phyloP scores from a whole-genome alignment of 2,329 filamentous ascomycete species.

The Sarocladium strictum region DNA sequence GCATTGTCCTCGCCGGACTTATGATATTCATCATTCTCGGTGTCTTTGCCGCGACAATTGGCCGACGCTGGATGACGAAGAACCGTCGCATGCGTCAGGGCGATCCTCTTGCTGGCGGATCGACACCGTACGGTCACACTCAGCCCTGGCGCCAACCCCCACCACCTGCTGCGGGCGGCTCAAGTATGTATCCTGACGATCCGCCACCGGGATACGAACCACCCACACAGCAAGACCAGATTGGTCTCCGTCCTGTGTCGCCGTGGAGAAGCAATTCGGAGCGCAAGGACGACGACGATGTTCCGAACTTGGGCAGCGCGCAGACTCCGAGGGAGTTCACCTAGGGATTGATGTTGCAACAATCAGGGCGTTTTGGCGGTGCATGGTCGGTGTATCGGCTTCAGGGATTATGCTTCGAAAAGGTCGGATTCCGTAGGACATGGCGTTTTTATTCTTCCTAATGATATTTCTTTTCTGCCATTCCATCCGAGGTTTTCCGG shows the following conservation, averaged over 20 bases:
- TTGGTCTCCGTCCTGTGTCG: constrained; percentile 22
- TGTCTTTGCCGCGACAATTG: constrained; percentile 30
- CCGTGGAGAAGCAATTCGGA: constrained; percentile 21
- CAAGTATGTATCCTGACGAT: background rate
- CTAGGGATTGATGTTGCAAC: constrained; percentile 12
- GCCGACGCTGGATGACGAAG: constrained; percentile 20
- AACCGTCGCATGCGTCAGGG: constrained; percentile 14
- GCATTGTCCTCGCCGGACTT: constrained; percentile 41
- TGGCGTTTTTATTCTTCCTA: background rate
- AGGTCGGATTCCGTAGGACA: background rate
- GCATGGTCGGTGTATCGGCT: background rate
- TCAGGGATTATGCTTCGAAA: background rate
- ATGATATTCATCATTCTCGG: constrained; percentile 38
- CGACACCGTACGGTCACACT: constrained; percentile 17
- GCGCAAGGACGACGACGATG: constrained; percentile 23
- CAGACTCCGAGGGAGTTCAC: constrained; percentile 28
- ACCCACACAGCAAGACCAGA: constrained; percentile 13
- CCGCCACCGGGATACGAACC: constrained; percentile 10
- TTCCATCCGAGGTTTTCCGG: background rate
- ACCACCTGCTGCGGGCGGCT: background rate
- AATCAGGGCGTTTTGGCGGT: background rate
- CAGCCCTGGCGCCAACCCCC: constrained; percentile 21
- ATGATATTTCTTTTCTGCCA: background rate
- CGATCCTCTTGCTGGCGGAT: constrained; percentile 15
- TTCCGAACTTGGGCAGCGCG: constrained; percentile 23